Evolutionary conservation across 768 basidiomycete genomes (phyloP).

Genomic region (Tylopilus rubrobrunneus): DNA sequence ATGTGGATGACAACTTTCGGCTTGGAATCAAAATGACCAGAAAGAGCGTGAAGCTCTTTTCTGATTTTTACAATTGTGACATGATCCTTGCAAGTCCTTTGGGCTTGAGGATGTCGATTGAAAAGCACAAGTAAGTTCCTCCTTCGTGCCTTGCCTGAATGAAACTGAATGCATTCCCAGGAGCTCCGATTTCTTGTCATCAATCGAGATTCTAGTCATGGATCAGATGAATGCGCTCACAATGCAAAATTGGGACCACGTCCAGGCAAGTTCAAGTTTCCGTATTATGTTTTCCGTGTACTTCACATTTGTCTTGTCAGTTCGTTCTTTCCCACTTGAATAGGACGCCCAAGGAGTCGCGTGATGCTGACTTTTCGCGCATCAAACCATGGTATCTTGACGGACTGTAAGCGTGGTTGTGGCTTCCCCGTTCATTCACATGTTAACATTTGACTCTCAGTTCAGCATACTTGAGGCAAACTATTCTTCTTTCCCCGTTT

Average conservation of each 20-base stretch:
- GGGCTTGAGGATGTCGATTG: slow-evolving; percentile 85
- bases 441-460: slow-evolving; percentile 39
- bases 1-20: slow-evolving; percentile 92
- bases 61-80: slow-evolving; percentile 88
- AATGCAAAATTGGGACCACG: slow-evolving; percentile 99
- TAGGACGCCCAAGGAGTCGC: slow-evolving; percentile 87
- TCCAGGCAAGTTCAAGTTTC: slow-evolving; percentile 57
- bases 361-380: slow-evolving; percentile 91
- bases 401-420: slow-evolving; percentile 64
- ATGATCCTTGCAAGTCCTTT: slow-evolving; percentile 91
- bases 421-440: slow-evolving; percentile 71
- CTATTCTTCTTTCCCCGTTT: slow-evolving; percentile 80
- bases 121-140: slow-evolving; percentile 83
- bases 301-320: slow-evolving; percentile 38
- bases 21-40: slow-evolving; percentile 89
- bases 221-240: slow-evolving; percentile 90
- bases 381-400: slow-evolving; percentile 99
- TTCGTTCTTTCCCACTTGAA: slow-evolving; percentile 85
- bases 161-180: slow-evolving; percentile 34
- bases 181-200: slow-evolving; percentile 86
- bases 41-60: slow-evolving; percentile 88
- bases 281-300: background rate
- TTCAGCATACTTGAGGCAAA: slow-evolving; percentile 83
- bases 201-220: slow-evolving; percentile 85
- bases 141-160: background rate